Conservation (phyloP, 2,329 filamentous ascomycete species). For the Penicillium brasilianum region DNA sequence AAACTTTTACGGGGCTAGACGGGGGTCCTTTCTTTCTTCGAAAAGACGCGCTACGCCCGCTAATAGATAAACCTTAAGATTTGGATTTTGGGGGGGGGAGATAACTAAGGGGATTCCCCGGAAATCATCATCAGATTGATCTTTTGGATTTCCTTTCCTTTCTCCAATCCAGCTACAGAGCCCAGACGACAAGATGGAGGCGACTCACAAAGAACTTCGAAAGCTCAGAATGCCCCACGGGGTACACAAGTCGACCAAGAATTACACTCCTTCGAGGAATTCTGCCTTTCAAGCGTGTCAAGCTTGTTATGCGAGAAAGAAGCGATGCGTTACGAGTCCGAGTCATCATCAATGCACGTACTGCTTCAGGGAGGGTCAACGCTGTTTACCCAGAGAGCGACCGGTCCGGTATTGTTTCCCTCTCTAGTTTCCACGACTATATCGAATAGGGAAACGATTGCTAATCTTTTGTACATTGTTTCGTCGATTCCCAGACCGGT, state of each 20-base stretch:
- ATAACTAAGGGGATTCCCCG: too few relatives aligned
- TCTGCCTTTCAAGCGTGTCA: conserved; percentile 12
- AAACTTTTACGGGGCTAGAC: too few relatives aligned
- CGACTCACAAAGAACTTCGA: background rate
- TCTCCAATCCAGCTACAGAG: background rate
- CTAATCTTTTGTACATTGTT: background rate
- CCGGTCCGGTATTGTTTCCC: background rate
- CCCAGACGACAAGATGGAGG: background rate
- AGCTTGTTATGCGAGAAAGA: conserved; percentile 16
- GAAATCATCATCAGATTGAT: background rate
- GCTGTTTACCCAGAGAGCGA: conserved; percentile 13
- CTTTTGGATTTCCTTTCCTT: background rate
- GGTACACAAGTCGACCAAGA: background rate
- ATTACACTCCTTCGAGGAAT: background rate
- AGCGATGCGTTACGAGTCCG: conserved; percentile 12
- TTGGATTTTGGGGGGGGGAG: too few relatives aligned
- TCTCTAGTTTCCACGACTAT: too few relatives aligned
- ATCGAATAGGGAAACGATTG: background rate
- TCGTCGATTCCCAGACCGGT: background rate
- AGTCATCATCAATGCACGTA: conserved; percentile 13
- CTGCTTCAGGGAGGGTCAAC: conserved; percentile 11
- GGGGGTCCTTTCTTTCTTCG: background rate
- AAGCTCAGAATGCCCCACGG: background rate
- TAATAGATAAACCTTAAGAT: background rate
- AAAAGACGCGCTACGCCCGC: background rate